Conservation (phyloP, 2,329 filamentous ascomycete species). For the Annulohypoxylon truncatum region DNA sequence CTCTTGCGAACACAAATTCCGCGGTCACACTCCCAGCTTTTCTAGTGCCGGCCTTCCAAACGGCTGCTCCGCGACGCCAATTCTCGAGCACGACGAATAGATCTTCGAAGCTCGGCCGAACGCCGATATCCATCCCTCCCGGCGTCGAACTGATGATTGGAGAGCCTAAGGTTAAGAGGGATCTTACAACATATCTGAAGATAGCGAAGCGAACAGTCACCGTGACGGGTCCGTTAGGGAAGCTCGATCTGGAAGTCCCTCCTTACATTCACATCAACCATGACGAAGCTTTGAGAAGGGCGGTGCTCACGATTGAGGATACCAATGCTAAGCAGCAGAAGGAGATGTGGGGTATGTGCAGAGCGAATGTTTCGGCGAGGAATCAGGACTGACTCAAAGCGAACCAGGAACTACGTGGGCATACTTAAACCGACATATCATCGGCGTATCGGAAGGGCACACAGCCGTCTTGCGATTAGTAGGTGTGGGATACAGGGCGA, state of each 20-base stretch:
- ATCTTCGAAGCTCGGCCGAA: constrained; percentile 86
- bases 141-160: constrained; percentile 82
- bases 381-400: constrained; percentile 40
- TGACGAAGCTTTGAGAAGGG: constrained; percentile 71
- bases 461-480: constrained; percentile 92
- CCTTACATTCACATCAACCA: constrained; percentile 79
- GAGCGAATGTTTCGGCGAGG: not conserved
- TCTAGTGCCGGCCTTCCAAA: constrained; percentile 77
- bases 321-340: constrained; percentile 77
- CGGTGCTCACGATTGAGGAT: constrained; percentile 77
- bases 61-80: constrained; percentile 55
- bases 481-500: constrained; percentile 94
- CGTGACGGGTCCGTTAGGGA: constrained; percentile 84
- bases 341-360: constrained; percentile 88
- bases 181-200: constrained; percentile 69
- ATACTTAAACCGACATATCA: constrained; percentile 89
- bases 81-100: constrained; percentile 79
- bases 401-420: constrained; percentile 84
- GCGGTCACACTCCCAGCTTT: constrained; percentile 74
- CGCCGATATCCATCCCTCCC: constrained; percentile 82
- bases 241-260: constrained; percentile 82
- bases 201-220: constrained; percentile 75
- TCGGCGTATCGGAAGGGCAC: constrained; percentile 96
- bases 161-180: constrained; percentile 66
- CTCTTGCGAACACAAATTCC: constrained; percentile 57